Base-by-base conservation (phyloP, 495 filamentous ascomycete species). In the Echria macrotheca region DNA sequence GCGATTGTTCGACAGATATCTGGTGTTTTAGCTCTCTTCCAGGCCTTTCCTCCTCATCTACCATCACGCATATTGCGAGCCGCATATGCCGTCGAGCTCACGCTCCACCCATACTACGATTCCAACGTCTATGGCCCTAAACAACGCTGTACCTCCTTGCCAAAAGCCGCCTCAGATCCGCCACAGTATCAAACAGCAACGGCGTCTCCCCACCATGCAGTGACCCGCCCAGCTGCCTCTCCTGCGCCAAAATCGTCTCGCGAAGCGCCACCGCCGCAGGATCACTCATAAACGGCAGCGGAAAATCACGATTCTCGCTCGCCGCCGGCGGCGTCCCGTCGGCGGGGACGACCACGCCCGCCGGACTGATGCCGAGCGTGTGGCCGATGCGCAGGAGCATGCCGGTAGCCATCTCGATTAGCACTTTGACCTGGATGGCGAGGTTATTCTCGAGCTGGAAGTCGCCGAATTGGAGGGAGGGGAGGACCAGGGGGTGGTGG, bases 391-490 rank as follows among this genome's bases (percentile, higher is more conserved):
- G 47, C 5, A 23, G 47, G 19, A 50, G 21, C 47, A 50, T 50
- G 19, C 47, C 47, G 1, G 47, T 43, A 9, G 29, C 35, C 2
- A 50, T 15, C 47, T 50, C 47, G 10, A 50, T 33, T 6, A 50
- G 28, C 1, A 50, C 47, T 18, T 50, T 50, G 38, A 43, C 47
- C 26, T 50, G 47, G n/a, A 50, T 50, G 28, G 37, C 11, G 26
- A 50, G 19, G 28, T 43, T 50, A 31, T 50, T 43, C 38, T 43
- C 47, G 28, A 50, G 38, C 47, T 42, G 37, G 28, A 50, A 50
- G 17, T 50, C 47, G 18, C 47, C 47, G 24, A 50, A 50, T 14
- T 50, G 47, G 38, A 50, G 28, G 28, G 26, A 35, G 28, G 47
- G 47, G 10, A 50, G 37, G 18, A 19, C 22, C 2, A 50, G 38